phyloP scores from a whole-genome alignment of 2,329 filamentous ascomycete species.

The Gaeumannomyces sp. region DNA sequence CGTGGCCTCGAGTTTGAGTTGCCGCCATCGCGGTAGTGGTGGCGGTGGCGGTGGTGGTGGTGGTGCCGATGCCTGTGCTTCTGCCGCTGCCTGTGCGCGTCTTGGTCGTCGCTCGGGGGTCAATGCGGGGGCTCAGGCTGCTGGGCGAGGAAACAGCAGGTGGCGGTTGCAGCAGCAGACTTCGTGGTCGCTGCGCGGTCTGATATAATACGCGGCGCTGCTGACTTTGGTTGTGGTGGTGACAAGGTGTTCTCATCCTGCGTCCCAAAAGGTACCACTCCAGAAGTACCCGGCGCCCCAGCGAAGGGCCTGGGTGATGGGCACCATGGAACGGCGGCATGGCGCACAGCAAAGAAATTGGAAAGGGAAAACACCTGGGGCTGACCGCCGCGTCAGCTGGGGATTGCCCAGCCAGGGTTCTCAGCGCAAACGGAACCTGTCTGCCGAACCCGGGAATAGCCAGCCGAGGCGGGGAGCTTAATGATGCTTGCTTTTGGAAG shows the following conservation, averaged over 20 bases:
- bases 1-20: not conserved
- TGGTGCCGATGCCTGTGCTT: constrained; percentile 21
- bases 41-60: constrained; percentile 26
- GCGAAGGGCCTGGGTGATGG: constrained; percentile 10
- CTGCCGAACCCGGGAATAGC: not conserved
- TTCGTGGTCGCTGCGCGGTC: not conserved
- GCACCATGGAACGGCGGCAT: constrained; percentile 9
- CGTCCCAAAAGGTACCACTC: constrained; percentile 1
- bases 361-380: no score
- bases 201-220: constrained; percentile 8
- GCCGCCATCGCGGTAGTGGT: not conserved
- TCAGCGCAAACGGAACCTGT: not conserved
- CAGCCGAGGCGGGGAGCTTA: not conserved
- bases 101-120: not conserved
- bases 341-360: not conserved
- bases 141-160: constrained; percentile 2
- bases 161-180: constrained; percentile 20
- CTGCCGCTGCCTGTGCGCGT: constrained; percentile 4
- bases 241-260: constrained; percentile 10
- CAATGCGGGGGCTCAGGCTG: not conserved
- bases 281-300: constrained; percentile 6
- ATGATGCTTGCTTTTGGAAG: no score
- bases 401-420: not conserved
- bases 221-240: constrained; percentile 3
- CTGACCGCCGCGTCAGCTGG: not conserved